Evolutionary conservation across 306 rosid genomes (phyloP).

Genomic region (Purshia tridentata): DNA sequence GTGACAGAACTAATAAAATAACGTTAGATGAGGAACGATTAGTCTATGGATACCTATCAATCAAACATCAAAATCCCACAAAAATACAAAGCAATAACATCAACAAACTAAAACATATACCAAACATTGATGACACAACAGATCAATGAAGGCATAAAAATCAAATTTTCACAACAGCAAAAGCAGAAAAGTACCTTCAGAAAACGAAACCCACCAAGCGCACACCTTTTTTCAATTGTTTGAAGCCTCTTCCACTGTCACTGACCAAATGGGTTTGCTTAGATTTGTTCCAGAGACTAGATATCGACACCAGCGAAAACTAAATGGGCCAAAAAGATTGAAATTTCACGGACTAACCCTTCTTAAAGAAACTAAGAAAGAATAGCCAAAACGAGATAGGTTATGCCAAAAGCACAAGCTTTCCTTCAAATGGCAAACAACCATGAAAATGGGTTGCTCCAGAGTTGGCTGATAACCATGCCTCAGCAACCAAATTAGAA

Average conservation of each 20-base stretch:
- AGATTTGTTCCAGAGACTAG: constrained; percentile 35
- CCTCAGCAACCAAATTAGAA: constrained; percentile 35
- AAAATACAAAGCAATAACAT: constrained; percentile 27
- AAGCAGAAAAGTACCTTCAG: constrained; percentile 13
- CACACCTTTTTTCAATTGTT: constrained; percentile 37
- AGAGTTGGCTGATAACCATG: constrained; percentile 57
- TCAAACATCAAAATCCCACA: constrained; percentile 38
- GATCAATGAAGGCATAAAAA: constrained; percentile 33
- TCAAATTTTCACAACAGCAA: constrained; percentile 3
- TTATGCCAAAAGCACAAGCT: constrained; percentile 8
- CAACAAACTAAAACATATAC: constrained; percentile 31
- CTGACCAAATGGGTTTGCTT: constrained; percentile 41
- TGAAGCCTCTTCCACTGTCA: constrained; percentile 29
- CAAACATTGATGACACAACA: constrained; percentile 28
- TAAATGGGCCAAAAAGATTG: constrained; percentile 18
- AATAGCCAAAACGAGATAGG: constrained; percentile 29
- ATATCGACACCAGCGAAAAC: constrained; percentile 16
- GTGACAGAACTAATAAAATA: constrained; percentile 16
- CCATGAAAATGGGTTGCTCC: constrained; percentile 39
- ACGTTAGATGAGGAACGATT: constrained; percentile 23
- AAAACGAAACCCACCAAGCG: constrained; percentile 37
- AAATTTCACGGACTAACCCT: constrained; percentile 22
- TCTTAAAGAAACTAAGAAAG: constrained; percentile 27
- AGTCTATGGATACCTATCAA: constrained; percentile 35
- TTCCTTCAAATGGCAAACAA: constrained; percentile 44